Evolutionary conservation across 371 early-diverging fungal species (phyloP), one percentile per base, ranked within the genome.

Genomic region (Coemansia sp.): DNA sequence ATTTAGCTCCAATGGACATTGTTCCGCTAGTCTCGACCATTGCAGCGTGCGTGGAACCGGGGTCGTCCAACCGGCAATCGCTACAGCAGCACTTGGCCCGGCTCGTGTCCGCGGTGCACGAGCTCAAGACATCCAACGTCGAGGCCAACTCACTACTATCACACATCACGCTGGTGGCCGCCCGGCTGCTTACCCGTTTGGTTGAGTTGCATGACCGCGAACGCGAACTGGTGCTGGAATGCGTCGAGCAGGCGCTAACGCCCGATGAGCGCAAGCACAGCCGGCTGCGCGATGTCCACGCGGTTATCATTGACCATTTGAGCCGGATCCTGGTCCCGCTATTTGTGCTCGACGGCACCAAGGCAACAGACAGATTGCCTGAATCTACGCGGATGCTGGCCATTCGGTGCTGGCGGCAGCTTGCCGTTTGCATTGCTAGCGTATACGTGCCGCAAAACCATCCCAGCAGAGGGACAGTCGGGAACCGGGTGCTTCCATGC

Each of bases 301-400:
- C 71, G 5, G 59, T 63, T 4, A 39, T 71, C 2, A 16, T 67
- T 31, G 71, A 71, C 47, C 71, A 71, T 20, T 14, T 71, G 9
- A 33, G 59, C 20, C 61, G 71, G 9, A 57, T 66, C 12, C 52
- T 71, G 14, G 45, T 56, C 4, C 55, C 59, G 6, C 36, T 66
- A 6, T 53, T 71, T 40, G 43, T 61, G 3, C 31, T 42, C 38
- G 48, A 36, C 16, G 14, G 49, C 45, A 8, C 30, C 8, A 1
- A 33, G 16, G 26, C 26, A 26, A 2, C 10, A 5, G 31, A 26
- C 11, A 38, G 31, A 26, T 12, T 49, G 2, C 62, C 59, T 1
- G 71, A 71, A 26, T 45, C 58, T 7, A 62, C 71, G 1, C 62
- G 61, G 1, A 5, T 43, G 14, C 31, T 63, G 71, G 71, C 71